A percentile compares a stretch with the other conserved stretches of the same genome.
Evolutionary conservation across 2,329 filamentous ascomycete genomes (phyloP).

Genomic region (Fusarium sp.): DNA sequence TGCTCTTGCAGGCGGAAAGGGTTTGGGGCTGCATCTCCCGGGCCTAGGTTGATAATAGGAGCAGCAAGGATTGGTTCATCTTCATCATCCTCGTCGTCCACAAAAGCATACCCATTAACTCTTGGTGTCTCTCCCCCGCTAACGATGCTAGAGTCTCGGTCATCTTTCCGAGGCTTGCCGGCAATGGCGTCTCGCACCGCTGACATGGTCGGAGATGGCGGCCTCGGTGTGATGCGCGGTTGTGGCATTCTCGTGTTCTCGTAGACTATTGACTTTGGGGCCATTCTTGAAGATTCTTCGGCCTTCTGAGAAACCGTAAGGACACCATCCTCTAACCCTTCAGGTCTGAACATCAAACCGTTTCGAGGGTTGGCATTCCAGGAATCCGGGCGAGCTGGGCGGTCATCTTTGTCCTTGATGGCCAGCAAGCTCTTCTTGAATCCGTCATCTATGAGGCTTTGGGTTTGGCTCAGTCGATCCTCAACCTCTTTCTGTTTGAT

Average conservation of each 20-base stretch:
- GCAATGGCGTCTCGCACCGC: conserved; percentile 86
- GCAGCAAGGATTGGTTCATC: conserved; percentile 36
- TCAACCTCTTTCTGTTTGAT: conserved; percentile 72
- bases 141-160: conserved; percentile 66
- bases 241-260: conserved; percentile 82
- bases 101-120: conserved; percentile 93
- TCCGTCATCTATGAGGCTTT: conserved; percentile 64
- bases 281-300: conserved; percentile 75
- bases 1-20: conserved; percentile 83
- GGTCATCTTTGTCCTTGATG: conserved; percentile 73
- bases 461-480: conserved; percentile 58
- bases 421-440: conserved; percentile 67
- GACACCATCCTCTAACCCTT: conserved; percentile 67
- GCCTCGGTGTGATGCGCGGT: conserved; percentile 54
- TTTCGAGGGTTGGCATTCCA: conserved; percentile 84
- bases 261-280: conserved; percentile 81
- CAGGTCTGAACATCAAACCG: conserved; percentile 84
- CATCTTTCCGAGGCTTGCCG: conserved; percentile 70
- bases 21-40: conserved; percentile 73
- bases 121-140: conserved; percentile 78
- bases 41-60: conserved; percentile 65
- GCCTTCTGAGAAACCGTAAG: conserved; percentile 73
- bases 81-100: conserved; percentile 78
- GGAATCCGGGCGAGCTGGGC: conserved; percentile 79
- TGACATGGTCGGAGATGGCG: conserved; percentile 84